Conservation (phyloP, 2,329 filamentous ascomycete species). For the Ophiostoma piceae region DNA sequence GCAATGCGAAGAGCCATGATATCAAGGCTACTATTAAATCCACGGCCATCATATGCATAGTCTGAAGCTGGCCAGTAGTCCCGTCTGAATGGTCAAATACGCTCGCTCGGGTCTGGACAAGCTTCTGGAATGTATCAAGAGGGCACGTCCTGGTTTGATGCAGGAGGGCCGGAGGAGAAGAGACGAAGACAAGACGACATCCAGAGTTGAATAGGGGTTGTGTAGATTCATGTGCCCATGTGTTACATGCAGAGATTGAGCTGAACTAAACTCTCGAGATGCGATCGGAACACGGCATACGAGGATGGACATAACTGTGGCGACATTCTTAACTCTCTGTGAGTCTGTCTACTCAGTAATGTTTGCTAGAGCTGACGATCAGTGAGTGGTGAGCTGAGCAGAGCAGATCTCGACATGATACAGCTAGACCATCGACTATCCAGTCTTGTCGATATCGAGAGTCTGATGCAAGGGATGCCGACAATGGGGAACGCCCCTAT, state of each 20-base stretch:
- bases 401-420: neutral
- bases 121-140: constrained; percentile 4
- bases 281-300: neutral
- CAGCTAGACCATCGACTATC: neutral
- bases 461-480: neutral
- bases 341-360: no score
- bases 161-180: neutral
- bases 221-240: neutral
- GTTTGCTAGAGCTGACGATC: neutral
- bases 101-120: constrained; percentile 1
- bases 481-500: neutral
- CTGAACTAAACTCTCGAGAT: neutral
- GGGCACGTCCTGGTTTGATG: constrained; percentile 1
- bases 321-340: no score
- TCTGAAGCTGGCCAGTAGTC: no score
- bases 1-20: neutral
- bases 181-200: neutral
- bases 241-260: neutral
- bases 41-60: constrained; percentile 4
- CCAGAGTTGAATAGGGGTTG: neutral
- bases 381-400: neutral
- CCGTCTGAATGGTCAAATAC: neutral
- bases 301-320: neutral
- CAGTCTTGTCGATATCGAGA: neutral
- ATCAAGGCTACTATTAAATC: constrained; percentile 10